Percentiles rank a stretch among this genome's conserved stretches.
Evolutionary conservation across 768 basidiomycete genomes (phyloP).

Genomic region (Hortiboletus flavorubellus): DNA sequence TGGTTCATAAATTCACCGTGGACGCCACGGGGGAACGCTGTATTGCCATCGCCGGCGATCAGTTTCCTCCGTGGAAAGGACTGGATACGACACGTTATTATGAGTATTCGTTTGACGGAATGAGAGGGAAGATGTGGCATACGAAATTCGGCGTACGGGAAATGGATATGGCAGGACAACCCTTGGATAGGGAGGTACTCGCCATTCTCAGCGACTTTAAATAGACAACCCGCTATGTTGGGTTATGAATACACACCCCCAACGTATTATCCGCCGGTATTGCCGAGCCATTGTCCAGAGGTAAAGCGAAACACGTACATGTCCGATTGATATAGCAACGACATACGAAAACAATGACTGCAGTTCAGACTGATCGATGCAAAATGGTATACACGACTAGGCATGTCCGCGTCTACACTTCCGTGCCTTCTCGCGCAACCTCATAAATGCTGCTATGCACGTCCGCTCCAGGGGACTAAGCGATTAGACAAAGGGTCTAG

Average conservation of each 20-base stretch:
- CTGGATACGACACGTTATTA: slow-evolving; percentile 1
- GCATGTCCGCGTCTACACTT: slow-evolving; percentile 1
- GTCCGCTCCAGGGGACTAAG: not conserved
- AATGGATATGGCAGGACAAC: not conserved
- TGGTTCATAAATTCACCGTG: slow-evolving; percentile 14
- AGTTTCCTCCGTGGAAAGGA: slow-evolving; percentile 3
- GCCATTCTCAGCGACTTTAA: slow-evolving; percentile 12
- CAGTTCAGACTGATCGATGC: not conserved
- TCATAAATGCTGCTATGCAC: not conserved
- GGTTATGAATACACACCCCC: not conserved
- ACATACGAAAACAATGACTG: not conserved
- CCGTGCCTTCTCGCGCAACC: not conserved
- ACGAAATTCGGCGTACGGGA: slow-evolving; percentile 7
- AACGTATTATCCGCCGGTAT: not conserved
- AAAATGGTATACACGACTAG: slow-evolving; percentile 1
- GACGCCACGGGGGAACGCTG: slow-evolving; percentile 18
- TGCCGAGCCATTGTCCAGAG: not conserved
- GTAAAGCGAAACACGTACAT: not conserved
- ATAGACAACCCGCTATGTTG: not conserved
- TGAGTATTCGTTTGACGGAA: slow-evolving; percentile 9
- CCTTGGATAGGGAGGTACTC: slow-evolving; percentile 2
- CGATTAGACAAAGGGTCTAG: slow-evolving; percentile 2
- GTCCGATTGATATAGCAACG: not conserved
- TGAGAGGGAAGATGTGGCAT: slow-evolving; percentile 13
- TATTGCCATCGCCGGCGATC: slow-evolving; percentile 11